phyloP scores from a whole-genome alignment of 805 yeast species.

The Nakazawaea molendinolei region DNA sequence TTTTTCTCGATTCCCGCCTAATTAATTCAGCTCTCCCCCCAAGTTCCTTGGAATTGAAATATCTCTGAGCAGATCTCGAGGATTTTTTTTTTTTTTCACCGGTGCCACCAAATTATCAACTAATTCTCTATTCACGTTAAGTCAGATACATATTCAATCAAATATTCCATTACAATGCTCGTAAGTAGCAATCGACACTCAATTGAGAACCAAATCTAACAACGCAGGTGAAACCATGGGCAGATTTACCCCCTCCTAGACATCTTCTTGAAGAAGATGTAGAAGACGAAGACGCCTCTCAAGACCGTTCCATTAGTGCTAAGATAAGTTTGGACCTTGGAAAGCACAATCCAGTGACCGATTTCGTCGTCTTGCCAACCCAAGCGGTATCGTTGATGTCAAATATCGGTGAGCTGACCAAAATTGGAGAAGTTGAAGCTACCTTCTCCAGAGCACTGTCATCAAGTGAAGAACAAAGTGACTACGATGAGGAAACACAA shows the following conservation, averaged over 20 bases:
- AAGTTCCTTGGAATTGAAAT: too few relatives aligned
- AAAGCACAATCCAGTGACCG: constrained; percentile 15
- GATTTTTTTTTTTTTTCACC: background rate
- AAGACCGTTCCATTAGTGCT: constrained; percentile 22
- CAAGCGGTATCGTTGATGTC: too few relatives aligned
- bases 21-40: too few relatives aligned
- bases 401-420: too few relatives aligned
- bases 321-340: constrained; percentile 19
- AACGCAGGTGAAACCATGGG: constrained; percentile 40
- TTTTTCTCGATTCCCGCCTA: too few relatives aligned
- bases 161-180: constrained; percentile 10
- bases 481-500: constrained; percentile 44
- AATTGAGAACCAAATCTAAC: constrained; percentile 1
- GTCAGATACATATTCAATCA: too few relatives aligned
- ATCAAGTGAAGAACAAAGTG: too few relatives aligned
- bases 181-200: constrained; percentile 6
- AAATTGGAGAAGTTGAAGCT: too few relatives aligned
- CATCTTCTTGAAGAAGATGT: constrained; percentile 33
- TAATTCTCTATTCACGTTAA: too few relatives aligned
- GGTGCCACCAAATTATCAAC: too few relatives aligned
- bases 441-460: too few relatives aligned
- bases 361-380: constrained; percentile 26
- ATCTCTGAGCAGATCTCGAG: too few relatives aligned
- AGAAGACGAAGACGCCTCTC: constrained; percentile 17
- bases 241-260: constrained; percentile 38